Evolutionary conservation across 2,329 filamentous ascomycete species (phyloP).

Genomic region (Immersiporthe knoxdaviesiana): DNA sequence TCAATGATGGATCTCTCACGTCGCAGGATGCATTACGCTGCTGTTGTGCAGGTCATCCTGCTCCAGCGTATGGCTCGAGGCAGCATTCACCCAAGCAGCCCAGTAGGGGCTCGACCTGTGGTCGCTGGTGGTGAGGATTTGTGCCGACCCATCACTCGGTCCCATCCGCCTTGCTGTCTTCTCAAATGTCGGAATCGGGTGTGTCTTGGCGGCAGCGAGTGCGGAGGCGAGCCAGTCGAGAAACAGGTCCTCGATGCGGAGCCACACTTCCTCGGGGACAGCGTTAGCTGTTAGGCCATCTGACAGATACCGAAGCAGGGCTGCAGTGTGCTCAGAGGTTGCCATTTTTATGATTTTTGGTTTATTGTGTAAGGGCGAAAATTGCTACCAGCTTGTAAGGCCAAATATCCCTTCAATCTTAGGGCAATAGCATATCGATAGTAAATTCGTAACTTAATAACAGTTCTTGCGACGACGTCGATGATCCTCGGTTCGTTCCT

Average conservation of each 20-base stretch:
- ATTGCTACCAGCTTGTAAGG: too few species aligned
- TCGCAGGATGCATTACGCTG: conserved; percentile 17
- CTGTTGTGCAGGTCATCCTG: conserved; percentile 19
- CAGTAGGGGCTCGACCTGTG: conserved; percentile 5
- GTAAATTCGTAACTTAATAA: background rate
- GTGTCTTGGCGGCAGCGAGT: background rate
- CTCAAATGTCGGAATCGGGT: conserved; percentile 11
- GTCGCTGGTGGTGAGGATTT: background rate
- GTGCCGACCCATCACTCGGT: background rate
- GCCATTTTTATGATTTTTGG: background rate
- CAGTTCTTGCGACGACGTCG: too few species aligned
- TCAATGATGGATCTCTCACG: background rate
- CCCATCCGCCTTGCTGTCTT: conserved; percentile 9
- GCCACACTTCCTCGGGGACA: conserved; percentile 13
- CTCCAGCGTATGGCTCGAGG: conserved; percentile 14
- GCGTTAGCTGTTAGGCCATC: background rate
- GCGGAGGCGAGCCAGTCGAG: conserved; percentile 16
- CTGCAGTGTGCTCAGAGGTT: conserved; percentile 9
- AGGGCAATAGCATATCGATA: background rate
- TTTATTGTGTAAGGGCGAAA: background rate
- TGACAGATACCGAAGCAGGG: conserved; percentile 3
- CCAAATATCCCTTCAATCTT: too few species aligned
- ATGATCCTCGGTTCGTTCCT: background rate
- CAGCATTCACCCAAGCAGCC: conserved; percentile 18
- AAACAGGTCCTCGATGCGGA: conserved; percentile 16